These are phyloP conservation scores for Calonectria hongkongensis DNA, from an alignment of 2,329 filamentous ascomycete genomes.

Conservation along the genomic window DNA sequence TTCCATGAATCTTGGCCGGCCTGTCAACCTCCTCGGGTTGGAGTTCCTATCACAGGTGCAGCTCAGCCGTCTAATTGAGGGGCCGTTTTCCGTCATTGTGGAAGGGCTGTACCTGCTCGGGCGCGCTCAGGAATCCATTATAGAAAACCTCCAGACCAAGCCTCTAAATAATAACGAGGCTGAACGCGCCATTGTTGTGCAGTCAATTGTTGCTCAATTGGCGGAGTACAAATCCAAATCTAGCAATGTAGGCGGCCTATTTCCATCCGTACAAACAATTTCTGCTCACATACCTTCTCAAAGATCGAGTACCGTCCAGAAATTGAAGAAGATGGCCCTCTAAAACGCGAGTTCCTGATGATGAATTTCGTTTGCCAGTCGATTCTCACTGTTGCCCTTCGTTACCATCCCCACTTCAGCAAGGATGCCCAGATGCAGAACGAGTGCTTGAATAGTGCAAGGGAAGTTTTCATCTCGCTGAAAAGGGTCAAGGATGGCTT, in stretches of 20 bases:
- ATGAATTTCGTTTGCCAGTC: constrained; percentile 1
- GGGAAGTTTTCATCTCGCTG: background rate
- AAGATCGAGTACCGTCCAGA: background rate
- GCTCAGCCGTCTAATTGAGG: background rate
- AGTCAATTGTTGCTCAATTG: background rate
- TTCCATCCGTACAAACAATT: rapidly evolving
- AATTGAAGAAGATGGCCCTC: background rate
- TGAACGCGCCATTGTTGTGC: background rate
- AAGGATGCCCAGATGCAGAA: background rate
- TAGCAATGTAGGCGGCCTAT: background rate
- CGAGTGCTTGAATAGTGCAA: background rate
- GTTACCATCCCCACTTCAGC: background rate
- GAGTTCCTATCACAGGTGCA: background rate
- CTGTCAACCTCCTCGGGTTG: background rate
- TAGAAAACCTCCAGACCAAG: background rate
- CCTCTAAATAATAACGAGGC: background rate
- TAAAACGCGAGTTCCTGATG: constrained; percentile 18
- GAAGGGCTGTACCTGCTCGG: background rate
- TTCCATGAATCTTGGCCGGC: background rate
- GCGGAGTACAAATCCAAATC: background rate
- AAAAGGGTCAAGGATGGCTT: background rate
- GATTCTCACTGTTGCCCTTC: background rate
- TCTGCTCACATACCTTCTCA: background rate
- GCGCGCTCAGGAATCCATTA: background rate
- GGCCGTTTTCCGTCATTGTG: background rate